Percentiles rank a stretch among this genome's conserved stretches.
phyloP scores from a whole-genome alignment of 148 eudicot genomes.

The Cornus controversa region DNA sequence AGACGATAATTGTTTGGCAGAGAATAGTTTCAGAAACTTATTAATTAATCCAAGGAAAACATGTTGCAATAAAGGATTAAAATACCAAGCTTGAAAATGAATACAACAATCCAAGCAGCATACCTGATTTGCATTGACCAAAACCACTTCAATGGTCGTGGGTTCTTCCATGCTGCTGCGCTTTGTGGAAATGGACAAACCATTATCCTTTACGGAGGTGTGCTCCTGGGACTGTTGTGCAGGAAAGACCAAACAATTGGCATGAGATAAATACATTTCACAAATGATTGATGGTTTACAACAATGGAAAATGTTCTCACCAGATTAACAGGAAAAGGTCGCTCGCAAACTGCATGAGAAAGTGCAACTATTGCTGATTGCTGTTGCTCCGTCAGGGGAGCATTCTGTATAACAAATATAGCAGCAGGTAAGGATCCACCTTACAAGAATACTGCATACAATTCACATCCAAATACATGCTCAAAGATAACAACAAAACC shows the following conservation, averaged over 20 bases:
- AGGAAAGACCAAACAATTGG: neutral
- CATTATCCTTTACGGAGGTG: slow-evolving; percentile 43
- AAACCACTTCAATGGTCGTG: slow-evolving; percentile 67
- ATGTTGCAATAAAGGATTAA: neutral
- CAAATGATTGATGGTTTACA: neutral
- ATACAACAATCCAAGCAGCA: slow-evolving; percentile 9
- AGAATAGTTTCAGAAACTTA: neutral
- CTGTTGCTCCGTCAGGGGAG: slow-evolving; percentile 92
- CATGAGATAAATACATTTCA: neutral
- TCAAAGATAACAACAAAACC: neutral
- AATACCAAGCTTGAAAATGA: neutral
- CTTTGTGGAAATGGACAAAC: slow-evolving; percentile 56
- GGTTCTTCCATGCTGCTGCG: slow-evolving; percentile 55
- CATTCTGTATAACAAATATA: slow-evolving; percentile 43
- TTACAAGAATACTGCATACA: neutral
- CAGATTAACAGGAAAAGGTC: slow-evolving; percentile 82
- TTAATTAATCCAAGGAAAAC: neutral
- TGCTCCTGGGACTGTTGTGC: slow-evolving; percentile 48
- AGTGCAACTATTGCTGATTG: slow-evolving; percentile 85
- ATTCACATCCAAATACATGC: neutral
- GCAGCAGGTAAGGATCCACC: slow-evolving; percentile 3
- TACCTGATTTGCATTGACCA: slow-evolving; percentile 92
- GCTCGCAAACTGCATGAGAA: slow-evolving; percentile 89
- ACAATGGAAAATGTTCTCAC: slow-evolving; percentile 28
- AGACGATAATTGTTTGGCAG: neutral